Conservation (phyloP, 805 yeast species). For the Sporopachydermia quercuum region DNA sequence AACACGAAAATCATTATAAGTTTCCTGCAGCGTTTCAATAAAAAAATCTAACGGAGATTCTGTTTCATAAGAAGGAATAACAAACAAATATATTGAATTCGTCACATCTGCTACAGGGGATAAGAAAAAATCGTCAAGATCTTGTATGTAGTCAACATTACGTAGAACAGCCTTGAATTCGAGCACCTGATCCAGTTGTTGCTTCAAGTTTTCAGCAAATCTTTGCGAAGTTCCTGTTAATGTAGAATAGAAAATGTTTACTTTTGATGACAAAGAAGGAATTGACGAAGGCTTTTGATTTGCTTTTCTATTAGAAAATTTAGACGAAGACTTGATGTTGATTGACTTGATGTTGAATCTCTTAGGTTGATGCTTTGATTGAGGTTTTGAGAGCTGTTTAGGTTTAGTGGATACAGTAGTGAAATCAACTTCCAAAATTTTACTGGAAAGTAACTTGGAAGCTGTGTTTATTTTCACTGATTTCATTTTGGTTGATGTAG, state of each 20-base stretch:
- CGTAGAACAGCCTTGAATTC: slow-evolving; percentile 30
- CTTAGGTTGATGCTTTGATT: too few relatives aligned
- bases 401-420: background rate
- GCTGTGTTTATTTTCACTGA: too few relatives aligned
- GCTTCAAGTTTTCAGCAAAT: slow-evolving; percentile 39
- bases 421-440: background rate
- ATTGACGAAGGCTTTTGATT: too few relatives aligned
- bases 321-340: too few relatives aligned
- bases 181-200: slow-evolving; percentile 18
- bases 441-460: too few relatives aligned
- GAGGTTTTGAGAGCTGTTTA: too few relatives aligned
- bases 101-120: slow-evolving; percentile 23
- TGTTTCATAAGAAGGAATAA: slow-evolving; percentile 81
- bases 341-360: too few relatives aligned
- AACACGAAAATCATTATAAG: slow-evolving; percentile 71
- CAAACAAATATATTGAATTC: slow-evolving; percentile 49
- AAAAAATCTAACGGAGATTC: slow-evolving; percentile 88
- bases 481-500: too few relatives aligned
- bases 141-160: slow-evolving; percentile 70
- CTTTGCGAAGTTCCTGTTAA: slow-evolving; percentile 72
- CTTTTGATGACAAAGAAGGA: too few relatives aligned
- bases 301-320: background rate
- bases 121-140: slow-evolving; percentile 62
- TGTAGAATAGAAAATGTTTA: slow-evolving; percentile 76
- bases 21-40: slow-evolving; percentile 65